phyloP scores from a whole-genome alignment of 495 filamentous ascomycete species.

The Aspergillus bertholletiae region DNA sequence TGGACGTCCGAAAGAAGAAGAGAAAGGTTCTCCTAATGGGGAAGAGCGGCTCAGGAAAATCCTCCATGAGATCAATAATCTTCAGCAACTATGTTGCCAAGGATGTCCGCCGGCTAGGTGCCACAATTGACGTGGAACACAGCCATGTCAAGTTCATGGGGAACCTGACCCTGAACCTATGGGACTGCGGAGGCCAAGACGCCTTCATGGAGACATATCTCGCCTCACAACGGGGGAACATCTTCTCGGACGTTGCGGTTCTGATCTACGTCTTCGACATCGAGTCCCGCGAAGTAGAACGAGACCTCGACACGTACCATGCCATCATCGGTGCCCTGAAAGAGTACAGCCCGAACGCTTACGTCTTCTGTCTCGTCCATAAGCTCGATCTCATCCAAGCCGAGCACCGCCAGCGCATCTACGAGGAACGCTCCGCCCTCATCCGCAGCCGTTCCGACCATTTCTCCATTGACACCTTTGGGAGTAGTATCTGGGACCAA shows the following conservation, averaged over 20 bases:
- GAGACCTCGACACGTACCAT: conserved; percentile 85
- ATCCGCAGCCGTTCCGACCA: conserved; percentile 72
- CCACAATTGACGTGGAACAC: conserved; percentile 98
- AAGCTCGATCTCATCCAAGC: conserved; percentile 97
- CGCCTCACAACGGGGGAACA: conserved; percentile 85
- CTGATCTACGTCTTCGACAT: conserved; percentile 99
- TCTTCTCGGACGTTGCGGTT: conserved; percentile 94
- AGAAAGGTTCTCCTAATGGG: conserved; percentile 67
- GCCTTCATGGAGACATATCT: conserved; percentile 99
- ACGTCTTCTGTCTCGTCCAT: conserved; percentile 90
- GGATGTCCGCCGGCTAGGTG: conserved; percentile 88
- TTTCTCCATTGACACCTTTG: conserved; percentile 71
- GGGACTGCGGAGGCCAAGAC: conserved; percentile 98
- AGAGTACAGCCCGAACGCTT: conserved; percentile 79
- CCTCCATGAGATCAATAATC: conserved; percentile 96
- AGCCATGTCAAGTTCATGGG: conserved; percentile 98
- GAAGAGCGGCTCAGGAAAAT: conserved; percentile 98
- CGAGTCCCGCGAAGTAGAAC: conserved; percentile 86
- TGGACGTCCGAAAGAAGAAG: conserved; percentile 52
- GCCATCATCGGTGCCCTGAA: conserved; percentile 79
- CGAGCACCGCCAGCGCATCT: conserved; percentile 71
- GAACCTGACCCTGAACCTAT: conserved; percentile 93
- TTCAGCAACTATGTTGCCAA: conserved; percentile 98
- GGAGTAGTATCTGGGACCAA: conserved; percentile 98
- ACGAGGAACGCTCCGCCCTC: conserved; percentile 69